These are phyloP conservation scores for Metarhizium sp. DNA, from an alignment of 2,329 filamentous ascomycete genomes.

Conservation along the genomic window DNA sequence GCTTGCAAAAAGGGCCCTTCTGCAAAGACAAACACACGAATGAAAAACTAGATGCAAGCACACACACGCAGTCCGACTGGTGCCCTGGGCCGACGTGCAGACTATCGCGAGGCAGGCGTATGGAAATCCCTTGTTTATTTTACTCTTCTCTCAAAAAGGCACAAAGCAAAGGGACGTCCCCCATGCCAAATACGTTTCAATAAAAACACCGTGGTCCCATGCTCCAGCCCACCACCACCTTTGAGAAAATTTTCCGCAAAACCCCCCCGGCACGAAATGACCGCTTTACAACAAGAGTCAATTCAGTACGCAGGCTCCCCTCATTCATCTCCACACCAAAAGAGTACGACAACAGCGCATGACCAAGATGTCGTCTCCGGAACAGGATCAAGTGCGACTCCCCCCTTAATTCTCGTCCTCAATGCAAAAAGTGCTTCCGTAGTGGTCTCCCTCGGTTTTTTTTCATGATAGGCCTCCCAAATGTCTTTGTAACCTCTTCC, in stretches of 20 bases:
- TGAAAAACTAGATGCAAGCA: too few species aligned
- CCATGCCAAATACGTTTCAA: too few species aligned
- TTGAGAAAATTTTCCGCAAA: constrained; percentile 7
- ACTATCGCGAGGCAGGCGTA: too few species aligned
- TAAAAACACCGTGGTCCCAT: too few species aligned
- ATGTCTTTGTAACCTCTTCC: neutral
- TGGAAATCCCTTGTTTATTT: too few species aligned
- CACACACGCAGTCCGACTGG: too few species aligned
- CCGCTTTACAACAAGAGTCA: neutral
- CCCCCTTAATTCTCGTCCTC: neutral
- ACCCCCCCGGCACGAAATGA: constrained; percentile 3
- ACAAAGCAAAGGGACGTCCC: too few species aligned
- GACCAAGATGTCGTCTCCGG: neutral
- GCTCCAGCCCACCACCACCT: constrained; percentile 10
- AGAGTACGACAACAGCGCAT: too few species aligned
- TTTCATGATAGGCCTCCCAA: neutral
- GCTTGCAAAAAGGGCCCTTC: too few species aligned
- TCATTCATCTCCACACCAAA: neutral
- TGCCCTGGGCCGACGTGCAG: too few species aligned
- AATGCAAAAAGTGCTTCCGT: neutral
- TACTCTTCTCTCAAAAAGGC: too few species aligned
- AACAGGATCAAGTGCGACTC: neutral
- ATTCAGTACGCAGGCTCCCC: neutral
- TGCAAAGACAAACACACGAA: too few species aligned
- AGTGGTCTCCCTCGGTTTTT: neutral